A percentile compares a stretch with the other conserved stretches of the same genome.
Conservation (phyloP, 2,329 filamentous ascomycete genomes). For the Colletotrichum cordylinicola region DNA sequence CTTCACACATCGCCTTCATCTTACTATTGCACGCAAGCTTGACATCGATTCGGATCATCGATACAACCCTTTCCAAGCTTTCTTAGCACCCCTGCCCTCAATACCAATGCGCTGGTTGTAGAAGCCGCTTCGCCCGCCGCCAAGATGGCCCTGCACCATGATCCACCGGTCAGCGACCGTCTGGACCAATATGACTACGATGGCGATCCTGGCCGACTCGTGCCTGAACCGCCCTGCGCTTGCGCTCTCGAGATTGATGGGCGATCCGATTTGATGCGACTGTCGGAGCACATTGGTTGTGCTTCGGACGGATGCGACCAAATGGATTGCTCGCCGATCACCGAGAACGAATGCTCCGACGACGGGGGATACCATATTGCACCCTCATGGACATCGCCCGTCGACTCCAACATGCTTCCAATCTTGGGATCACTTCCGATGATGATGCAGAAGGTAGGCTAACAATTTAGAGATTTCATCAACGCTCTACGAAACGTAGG, state of each 20-base stretch:
- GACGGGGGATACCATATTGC: neutral
- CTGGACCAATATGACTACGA: slow-evolving; percentile 5
- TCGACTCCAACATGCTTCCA: neutral
- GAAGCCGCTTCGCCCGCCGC: neutral
- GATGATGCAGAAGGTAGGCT: slow-evolving; percentile 6
- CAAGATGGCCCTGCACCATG: neutral
- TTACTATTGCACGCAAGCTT: neutral
- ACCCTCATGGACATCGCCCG: neutral
- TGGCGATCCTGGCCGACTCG: neutral
- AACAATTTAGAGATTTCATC: neutral
- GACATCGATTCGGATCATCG: neutral
- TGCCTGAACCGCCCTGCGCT: neutral
- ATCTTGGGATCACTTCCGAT: neutral
- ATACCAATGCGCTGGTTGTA: slow-evolving; percentile 16
- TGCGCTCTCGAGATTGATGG: neutral
- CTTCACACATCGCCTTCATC: neutral
- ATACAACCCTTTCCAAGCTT: neutral
- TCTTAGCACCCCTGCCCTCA: neutral
- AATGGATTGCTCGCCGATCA: neutral
- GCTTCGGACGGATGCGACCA: neutral
- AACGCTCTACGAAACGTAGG: slow-evolving; percentile 8
- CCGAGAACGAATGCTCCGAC: neutral
- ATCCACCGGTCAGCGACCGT: slow-evolving; percentile 2
- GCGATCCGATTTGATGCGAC: neutral
- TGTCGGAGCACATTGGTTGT: neutral